Evolutionary conservation across 148 eudicot genomes (phyloP), one percentile per base, ranked within the genome.

Genomic region (Fallopia convolvulus): DNA sequence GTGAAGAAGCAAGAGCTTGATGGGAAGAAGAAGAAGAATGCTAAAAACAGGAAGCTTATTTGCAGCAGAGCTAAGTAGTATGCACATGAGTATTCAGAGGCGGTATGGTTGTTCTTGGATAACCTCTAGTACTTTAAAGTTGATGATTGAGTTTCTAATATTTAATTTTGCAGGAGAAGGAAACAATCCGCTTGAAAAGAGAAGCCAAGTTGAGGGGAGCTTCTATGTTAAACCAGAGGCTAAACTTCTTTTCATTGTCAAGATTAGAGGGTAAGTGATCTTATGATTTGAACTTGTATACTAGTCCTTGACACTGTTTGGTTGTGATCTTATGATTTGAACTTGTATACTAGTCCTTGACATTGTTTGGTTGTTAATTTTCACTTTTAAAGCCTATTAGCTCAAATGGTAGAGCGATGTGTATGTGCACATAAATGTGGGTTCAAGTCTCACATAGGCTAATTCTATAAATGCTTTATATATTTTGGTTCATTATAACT

Each of bases 151-250:
- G 6, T 2, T 21, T 60, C 68, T 60, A 60, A 60, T 14, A 3
- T 41, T 33, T 21, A 2, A 21, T 12, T 65, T 26, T 72, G 44
- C 83, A 90, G 93, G 89, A 88, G 80, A 90, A 81, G 80, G 83
- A 83, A 78, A 30, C 82, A 39, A 80, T 90, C 79, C 84, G 79
- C 20, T 75, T 89, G 81, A 89, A 89, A 72, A 87, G 93, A 68
- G 90, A 89, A 77, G 89, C 93, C 17, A 87, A 86, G 79, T 53
- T 90, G 82, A 86, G 81, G 81, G 93, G 93, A 39, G 90, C 2
- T 89, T 89, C 75, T 89, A 89, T 77, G 90, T 87, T 0, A 81
- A 84, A 77, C 93, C 93, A 0, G 93, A 90, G 70, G 91, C 93
- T 30, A 90, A 90, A 88, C 85, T 90, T 63, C 83, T 90, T 61